A percentile compares a stretch with the other conserved stretches of the same genome.
Evolutionary conservation across 2,329 filamentous ascomycete species (phyloP).

Genomic region (Fusarium pininemorale): DNA sequence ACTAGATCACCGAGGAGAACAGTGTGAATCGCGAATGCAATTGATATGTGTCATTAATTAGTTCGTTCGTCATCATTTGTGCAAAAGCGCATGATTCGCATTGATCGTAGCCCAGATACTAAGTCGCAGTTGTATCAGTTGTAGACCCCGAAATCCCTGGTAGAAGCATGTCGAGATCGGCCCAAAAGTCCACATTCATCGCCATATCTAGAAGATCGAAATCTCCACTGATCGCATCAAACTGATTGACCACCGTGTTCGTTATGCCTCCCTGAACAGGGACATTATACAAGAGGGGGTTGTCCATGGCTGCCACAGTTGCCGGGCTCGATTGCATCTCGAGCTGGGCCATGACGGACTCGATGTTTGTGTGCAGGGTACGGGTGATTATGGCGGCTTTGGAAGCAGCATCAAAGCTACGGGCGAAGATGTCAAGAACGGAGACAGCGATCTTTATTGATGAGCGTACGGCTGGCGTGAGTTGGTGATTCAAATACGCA

Average conservation of each 20-base stretch:
- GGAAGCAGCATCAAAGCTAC: conserved; percentile 1
- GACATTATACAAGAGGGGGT: neutral
- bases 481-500: neutral
- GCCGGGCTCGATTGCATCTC: neutral
- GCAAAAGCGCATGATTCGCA: rapidly evolving
- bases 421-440: neutral
- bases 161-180: conserved; percentile 2
- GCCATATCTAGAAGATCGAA: conserved; percentile 17
- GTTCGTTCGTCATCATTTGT: rapidly evolving
- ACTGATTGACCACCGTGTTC: neutral
- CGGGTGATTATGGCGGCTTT: conserved; percentile 1
- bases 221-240: neutral
- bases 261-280: rapidly evolving
- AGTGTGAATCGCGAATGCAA: rapidly evolving
- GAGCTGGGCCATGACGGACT: conserved; percentile 7
- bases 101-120: neutral
- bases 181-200: conserved; percentile 19
- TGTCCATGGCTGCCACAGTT: rapidly evolving
- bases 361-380: conserved; percentile 4
- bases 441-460: neutral
- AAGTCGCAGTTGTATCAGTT: neutral
- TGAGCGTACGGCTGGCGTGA: neutral
- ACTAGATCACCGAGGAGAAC: rapidly evolving
- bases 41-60: neutral
- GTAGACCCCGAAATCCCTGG: neutral